Evolutionary conservation across 2,329 filamentous ascomycete genomes (phyloP).

Genomic region (Talaromyces piceae): DNA sequence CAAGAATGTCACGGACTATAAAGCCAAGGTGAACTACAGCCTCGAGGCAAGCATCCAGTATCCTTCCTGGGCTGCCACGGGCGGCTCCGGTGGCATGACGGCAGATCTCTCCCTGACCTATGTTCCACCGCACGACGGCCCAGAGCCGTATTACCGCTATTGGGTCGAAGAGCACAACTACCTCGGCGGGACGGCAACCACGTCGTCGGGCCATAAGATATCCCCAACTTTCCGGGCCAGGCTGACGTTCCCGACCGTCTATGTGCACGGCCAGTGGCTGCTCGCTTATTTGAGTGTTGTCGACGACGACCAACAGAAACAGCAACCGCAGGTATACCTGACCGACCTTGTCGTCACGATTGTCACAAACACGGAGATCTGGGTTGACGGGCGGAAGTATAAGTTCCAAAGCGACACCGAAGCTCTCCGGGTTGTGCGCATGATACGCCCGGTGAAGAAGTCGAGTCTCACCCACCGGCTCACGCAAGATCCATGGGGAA

Average conservation of each 20-base stretch:
- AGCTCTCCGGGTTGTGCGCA: neutral
- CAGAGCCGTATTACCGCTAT: constrained; percentile 1
- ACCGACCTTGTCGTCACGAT: neutral
- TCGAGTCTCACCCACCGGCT: neutral
- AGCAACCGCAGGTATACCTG: neutral
- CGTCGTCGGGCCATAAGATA: neutral
- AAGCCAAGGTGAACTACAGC: neutral
- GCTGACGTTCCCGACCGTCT: neutral
- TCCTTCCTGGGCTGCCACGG: neutral
- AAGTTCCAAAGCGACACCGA: neutral
- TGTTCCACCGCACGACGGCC: neutral
- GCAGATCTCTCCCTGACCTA: neutral
- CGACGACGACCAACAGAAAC: neutral
- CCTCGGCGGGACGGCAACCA: neutral
- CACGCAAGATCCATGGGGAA: neutral
- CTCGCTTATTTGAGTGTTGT: neutral
- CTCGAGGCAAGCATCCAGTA: neutral
- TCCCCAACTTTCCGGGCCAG: neutral
- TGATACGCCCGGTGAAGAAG: neutral
- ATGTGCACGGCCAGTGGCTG: neutral
- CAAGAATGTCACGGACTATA: neutral
- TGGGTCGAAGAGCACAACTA: neutral
- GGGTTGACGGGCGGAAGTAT: neutral
- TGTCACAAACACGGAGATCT: neutral
- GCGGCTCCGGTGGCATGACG: neutral